Percentiles rank a stretch among this genome's conserved stretches.
These are phyloP conservation scores for Candida schatavii DNA, from an alignment of 805 yeast species.

Conservation along the genomic window DNA sequence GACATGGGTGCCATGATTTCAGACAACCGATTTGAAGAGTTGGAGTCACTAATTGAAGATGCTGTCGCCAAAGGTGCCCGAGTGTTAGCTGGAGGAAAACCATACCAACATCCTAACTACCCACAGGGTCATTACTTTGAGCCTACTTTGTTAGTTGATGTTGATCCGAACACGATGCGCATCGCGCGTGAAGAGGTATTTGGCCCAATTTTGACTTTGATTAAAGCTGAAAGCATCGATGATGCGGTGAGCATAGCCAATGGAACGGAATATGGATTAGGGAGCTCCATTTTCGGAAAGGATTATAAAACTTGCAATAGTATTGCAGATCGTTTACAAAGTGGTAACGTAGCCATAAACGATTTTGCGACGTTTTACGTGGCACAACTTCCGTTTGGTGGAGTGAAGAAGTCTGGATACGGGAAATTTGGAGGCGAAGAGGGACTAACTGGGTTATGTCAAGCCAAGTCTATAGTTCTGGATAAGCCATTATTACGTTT, in stretches of 20 bases:
- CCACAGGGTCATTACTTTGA: slow-evolving; percentile 93
- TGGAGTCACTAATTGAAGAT: slow-evolving; percentile 65
- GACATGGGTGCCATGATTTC: slow-evolving; percentile 97
- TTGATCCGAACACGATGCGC: slow-evolving; percentile 62
- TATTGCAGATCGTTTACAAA: slow-evolving; percentile 60
- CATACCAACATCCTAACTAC: slow-evolving; percentile 82
- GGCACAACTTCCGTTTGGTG: slow-evolving; percentile 97
- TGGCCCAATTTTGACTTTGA: slow-evolving; percentile 84
- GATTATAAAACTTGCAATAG: slow-evolving; percentile 54
- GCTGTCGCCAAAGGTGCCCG: slow-evolving; percentile 84
- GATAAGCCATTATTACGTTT: slow-evolving; percentile 68
- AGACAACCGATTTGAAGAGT: slow-evolving; percentile 62
- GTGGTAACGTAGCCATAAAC: slow-evolving; percentile 95
- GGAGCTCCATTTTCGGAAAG: slow-evolving; percentile 84
- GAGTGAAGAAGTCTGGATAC: slow-evolving; percentile 87
- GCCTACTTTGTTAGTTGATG: slow-evolving; percentile 87
- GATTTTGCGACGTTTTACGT: slow-evolving; percentile 97
- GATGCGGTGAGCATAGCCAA: slow-evolving; percentile 80
- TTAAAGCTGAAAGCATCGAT: slow-evolving; percentile 63
- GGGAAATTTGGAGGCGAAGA: slow-evolving; percentile 99
- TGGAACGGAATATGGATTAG: slow-evolving; percentile 83
- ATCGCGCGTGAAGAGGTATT: slow-evolving; percentile 90
- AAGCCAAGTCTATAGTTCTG: slow-evolving; percentile 81
- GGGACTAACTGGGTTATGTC: slow-evolving; percentile 87
- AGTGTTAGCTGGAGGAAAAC: slow-evolving; percentile 76